Conservation (phyloP, 768 basidiomycete genomes). For the Dentipellis fragilis region DNA sequence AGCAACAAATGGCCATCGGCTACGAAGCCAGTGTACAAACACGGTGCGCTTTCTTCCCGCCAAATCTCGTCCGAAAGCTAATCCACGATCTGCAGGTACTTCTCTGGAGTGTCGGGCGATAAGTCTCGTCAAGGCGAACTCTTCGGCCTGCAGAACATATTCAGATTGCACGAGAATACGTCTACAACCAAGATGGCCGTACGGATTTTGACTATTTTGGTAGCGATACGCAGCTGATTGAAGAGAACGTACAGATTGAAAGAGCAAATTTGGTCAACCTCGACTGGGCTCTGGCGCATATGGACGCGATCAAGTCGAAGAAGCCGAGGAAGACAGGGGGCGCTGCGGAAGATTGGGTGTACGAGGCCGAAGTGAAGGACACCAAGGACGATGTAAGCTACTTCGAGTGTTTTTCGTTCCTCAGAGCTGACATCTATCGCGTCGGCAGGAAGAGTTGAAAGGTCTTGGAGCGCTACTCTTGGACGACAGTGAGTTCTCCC, state of each 20-base stretch:
- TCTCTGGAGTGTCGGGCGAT: conserved; percentile 76
- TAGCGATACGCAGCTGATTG: neutral
- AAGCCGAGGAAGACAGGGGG: conserved; percentile 22
- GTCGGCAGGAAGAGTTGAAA: conserved; percentile 32
- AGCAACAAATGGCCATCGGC: conserved; percentile 88
- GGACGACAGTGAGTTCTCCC: conserved; percentile 11
- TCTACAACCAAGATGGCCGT: conserved; percentile 69
- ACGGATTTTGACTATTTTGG: conserved; percentile 16
- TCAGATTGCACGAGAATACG: conserved; percentile 61
- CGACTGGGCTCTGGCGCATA: conserved; percentile 72
- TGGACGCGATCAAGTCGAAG: conserved; percentile 29
- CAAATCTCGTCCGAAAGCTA: neutral
- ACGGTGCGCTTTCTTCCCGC: conserved; percentile 29
- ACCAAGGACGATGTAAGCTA: conserved; percentile 21
- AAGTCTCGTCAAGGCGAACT: conserved; percentile 67
- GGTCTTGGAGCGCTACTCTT: conserved; percentile 50
- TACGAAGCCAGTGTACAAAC: conserved; percentile 81
- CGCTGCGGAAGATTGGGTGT: conserved; percentile 26
- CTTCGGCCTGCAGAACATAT: conserved; percentile 81
- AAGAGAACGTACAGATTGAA: conserved; percentile 50
- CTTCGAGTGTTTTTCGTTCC: too few relatives aligned
- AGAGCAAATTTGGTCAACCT: conserved; percentile 61
- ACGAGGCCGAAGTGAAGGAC: conserved; percentile 37
- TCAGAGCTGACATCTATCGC: neutral
- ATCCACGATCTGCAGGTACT: conserved; percentile 39